A percentile compares a stretch with the other conserved stretches of the same genome.
phyloP scores from a whole-genome alignment of 1,284 basidiomycete species.

The Melampsora americana region DNA sequence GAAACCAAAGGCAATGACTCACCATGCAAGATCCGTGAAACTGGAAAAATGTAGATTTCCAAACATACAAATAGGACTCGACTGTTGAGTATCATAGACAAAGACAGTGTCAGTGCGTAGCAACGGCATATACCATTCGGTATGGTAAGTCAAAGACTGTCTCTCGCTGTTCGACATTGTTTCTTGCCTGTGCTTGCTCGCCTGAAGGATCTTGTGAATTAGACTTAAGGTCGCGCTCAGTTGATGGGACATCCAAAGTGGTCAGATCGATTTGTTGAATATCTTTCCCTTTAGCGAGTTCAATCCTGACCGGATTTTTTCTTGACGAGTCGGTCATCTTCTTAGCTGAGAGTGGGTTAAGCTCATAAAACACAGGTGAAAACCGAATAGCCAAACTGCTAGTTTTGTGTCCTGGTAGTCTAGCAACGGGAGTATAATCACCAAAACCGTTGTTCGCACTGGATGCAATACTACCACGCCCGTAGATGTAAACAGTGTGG shows the following conservation, averaged over 20 bases:
- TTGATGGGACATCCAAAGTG: slow-evolving; percentile 17
- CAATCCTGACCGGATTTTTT: slow-evolving; percentile 63
- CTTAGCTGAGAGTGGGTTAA: slow-evolving; percentile 53
- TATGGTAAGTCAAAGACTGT: slow-evolving; percentile 76
- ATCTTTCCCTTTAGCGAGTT: slow-evolving; percentile 65
- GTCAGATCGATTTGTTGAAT: slow-evolving; percentile 61
- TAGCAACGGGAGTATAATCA: slow-evolving; percentile 76
- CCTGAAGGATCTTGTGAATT: slow-evolving; percentile 45
- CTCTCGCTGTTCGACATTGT: slow-evolving; percentile 46
- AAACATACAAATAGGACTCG: slow-evolving; percentile 84
- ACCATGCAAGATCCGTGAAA: slow-evolving; percentile 96
- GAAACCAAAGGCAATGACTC: slow-evolving; percentile 53
- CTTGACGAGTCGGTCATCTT: slow-evolving; percentile 53
- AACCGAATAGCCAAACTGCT: slow-evolving; percentile 89
- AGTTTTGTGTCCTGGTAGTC: slow-evolving; percentile 92
- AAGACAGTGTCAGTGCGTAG: slow-evolving; percentile 93
- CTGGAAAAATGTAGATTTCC: slow-evolving; percentile 95
- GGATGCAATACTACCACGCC: slow-evolving; percentile 78
- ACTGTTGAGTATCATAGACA: slow-evolving; percentile 95
- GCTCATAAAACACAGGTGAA: slow-evolving; percentile 85
- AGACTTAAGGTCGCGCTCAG: slow-evolving; percentile 12
- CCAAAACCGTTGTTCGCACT: slow-evolving; percentile 23
- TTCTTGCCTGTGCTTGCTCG: slow-evolving; percentile 44
- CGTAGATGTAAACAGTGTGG: slow-evolving; percentile 84
- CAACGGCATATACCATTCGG: slow-evolving; percentile 90